Base-by-base conservation (phyloP, 2,329 filamentous ascomycete genomes). In the Penicillium brevicompactum region DNA sequence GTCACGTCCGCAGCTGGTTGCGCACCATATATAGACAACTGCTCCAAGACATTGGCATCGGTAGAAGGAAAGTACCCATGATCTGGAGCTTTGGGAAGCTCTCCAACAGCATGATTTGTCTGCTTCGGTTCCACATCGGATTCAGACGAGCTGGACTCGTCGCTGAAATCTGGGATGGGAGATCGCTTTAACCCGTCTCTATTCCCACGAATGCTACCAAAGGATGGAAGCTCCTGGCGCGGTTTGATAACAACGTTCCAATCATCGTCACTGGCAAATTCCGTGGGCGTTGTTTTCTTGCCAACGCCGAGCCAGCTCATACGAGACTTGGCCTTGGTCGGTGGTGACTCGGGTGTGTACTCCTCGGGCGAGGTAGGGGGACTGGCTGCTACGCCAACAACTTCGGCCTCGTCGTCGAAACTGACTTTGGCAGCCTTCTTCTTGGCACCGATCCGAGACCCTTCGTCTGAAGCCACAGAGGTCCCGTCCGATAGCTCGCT, bases 341-440 rank as follows among this genome's bases (percentile, higher is more conserved):
- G 68, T 11, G 74, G 71, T 1, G 65, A 66, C n/a, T 73, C 76
- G 24, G 70, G 66, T 4, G 67, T 53, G 38, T 68, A 65, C 14
- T 75, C 73, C 38, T 77, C 75, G 1, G 72, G 74, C 5, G 74
- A 76, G 6, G 72, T 74, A 30, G 74, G 71, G 46, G 75, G 71
- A 32, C 73, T 77, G 8, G 74, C 72, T 27, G 74, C 71, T 16
- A 77, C 68, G 18, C 78, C 79, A 27, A 82, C 75, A 24, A 81
- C 66, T 51, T 81, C 76, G 4, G 81, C 74, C 45, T 81, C 79
- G 42, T 85, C 83, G 53, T 86, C 84, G 61, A 87, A 97, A 74
- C 91, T 96, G 49, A 87, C 84, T 50, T 84, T 78, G 3, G 78
- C 78, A 30, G 72, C 72, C 66, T 82, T 84, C 70, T 81, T 86